Conservation (phyloP, 2,329 filamentous ascomycete species). For the Macrophomina phaseolina region DNA sequence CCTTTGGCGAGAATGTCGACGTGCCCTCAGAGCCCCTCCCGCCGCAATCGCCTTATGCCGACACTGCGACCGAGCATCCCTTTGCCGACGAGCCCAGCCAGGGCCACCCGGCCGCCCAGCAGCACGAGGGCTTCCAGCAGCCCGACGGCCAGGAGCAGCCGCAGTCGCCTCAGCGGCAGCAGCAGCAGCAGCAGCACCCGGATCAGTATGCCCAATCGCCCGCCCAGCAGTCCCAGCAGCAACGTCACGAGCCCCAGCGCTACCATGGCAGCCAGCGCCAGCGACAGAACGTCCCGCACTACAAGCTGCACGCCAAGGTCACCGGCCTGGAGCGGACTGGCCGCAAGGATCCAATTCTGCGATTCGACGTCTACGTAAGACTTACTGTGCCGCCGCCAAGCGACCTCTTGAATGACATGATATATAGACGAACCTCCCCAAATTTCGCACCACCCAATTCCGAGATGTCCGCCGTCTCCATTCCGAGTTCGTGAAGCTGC, state of each 20-base stretch:
- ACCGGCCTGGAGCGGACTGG: slow-evolving; percentile 90
- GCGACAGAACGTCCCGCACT: slow-evolving; percentile 64
- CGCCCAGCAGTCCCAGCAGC: slow-evolving; percentile 45
- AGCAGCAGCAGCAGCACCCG: slow-evolving; percentile 37
- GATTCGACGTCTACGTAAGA: slow-evolving; percentile 94
- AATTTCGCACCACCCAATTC: slow-evolving; percentile 97
- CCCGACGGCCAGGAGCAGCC: slow-evolving; percentile 34
- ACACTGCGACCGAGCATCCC: slow-evolving; percentile 28
- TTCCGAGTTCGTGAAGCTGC: slow-evolving; percentile 95
- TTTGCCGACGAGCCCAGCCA: slow-evolving; percentile 26
- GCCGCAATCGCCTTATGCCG: slow-evolving; percentile 47
- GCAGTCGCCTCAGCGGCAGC: slow-evolving; percentile 45
- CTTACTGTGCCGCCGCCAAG: neutral
- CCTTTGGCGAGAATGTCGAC: slow-evolving; percentile 52
- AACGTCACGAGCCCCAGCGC: slow-evolving; percentile 51
- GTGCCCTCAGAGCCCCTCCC: slow-evolving; percentile 48
- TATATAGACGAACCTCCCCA: slow-evolving; percentile 91
- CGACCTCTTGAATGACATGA: slow-evolving; percentile 3
- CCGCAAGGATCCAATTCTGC: slow-evolving; percentile 91
- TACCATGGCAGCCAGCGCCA: slow-evolving; percentile 52
- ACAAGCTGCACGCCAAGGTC: slow-evolving; percentile 92
- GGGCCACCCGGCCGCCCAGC: neutral
- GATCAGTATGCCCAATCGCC: slow-evolving; percentile 41
- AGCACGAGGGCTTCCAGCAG: slow-evolving; percentile 32
- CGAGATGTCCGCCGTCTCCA: slow-evolving; percentile 95